These are phyloP conservation scores for Rosellinia necatrix DNA, from an alignment of 2,329 filamentous ascomycete species.

Conservation along the genomic window DNA sequence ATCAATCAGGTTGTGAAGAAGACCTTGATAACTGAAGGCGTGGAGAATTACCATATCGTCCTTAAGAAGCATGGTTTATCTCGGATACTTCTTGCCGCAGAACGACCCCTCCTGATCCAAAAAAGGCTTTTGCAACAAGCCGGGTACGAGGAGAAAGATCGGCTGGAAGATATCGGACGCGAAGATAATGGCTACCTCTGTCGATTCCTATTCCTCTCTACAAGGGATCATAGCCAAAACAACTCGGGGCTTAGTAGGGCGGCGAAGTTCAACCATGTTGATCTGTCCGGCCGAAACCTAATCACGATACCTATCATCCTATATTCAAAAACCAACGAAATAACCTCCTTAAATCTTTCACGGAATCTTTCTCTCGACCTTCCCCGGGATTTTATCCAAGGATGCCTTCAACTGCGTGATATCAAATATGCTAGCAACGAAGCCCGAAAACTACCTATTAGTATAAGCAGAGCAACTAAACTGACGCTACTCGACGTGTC, in stretches of 20 bases:
- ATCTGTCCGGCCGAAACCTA: slow-evolving; percentile 86
- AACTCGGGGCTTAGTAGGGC: slow-evolving; percentile 82
- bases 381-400: slow-evolving; percentile 93
- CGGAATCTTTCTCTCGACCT: slow-evolving; percentile 90
- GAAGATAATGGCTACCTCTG: slow-evolving; percentile 98
- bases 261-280: slow-evolving; percentile 92
- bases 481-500: slow-evolving; percentile 92
- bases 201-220: slow-evolving; percentile 91
- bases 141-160: slow-evolving; percentile 85
- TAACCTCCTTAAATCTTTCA: slow-evolving; percentile 92
- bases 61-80: slow-evolving; percentile 91
- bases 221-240: slow-evolving; percentile 81
- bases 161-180: slow-evolving; percentile 88
- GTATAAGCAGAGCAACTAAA: slow-evolving; percentile 77
- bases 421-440: slow-evolving; percentile 97
- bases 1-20: slow-evolving; percentile 92
- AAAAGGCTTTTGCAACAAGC: slow-evolving; percentile 89
- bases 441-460: slow-evolving; percentile 81
- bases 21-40: slow-evolving; percentile 85
- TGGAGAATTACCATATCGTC: slow-evolving; percentile 95
- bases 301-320: slow-evolving; percentile 94
- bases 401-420: slow-evolving; percentile 87
- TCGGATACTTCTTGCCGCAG: slow-evolving; percentile 75
- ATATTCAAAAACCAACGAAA: slow-evolving; percentile 89
- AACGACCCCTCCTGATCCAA: slow-evolving; percentile 88